Evolutionary conservation across 1,139 yeast genomes (phyloP).

Genomic region (Yamadazyma triangularis): DNA sequence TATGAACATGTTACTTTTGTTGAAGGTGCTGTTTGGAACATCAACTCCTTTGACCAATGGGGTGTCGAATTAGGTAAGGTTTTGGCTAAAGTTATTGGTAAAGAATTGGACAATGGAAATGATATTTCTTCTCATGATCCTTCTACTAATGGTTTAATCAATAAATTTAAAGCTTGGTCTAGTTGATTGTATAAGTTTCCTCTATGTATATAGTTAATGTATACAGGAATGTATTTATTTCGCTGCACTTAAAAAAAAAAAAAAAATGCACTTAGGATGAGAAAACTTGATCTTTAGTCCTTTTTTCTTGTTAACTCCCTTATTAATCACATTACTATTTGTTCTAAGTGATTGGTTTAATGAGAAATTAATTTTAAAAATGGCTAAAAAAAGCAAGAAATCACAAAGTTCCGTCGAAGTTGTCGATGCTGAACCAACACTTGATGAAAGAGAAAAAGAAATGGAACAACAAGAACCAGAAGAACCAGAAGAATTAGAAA

Average conservation of each 20-base stretch:
- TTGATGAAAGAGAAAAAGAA: slow-evolving; percentile 6
- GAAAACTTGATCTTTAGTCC: too few species aligned
- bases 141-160: slow-evolving; percentile 87
- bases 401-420: background rate
- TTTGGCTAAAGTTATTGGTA: slow-evolving; percentile 91
- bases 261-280: background rate
- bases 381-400: background rate
- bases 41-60: slow-evolving; percentile 99
- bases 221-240: background rate
- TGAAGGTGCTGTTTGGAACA: slow-evolving; percentile 99
- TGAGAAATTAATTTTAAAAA: too few species aligned
- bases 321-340: too few species aligned
- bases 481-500: slow-evolving; percentile 32
- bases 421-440: background rate
- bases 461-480: slow-evolving; percentile 7
- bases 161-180: slow-evolving; percentile 91
- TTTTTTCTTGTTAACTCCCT: too few species aligned
- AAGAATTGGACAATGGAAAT: slow-evolving; percentile 65
- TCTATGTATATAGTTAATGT: background rate
- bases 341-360: background rate
- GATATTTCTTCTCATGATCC: slow-evolving; percentile 73
- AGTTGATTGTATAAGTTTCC: slow-evolving; percentile 5
- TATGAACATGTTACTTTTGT: slow-evolving; percentile 96
- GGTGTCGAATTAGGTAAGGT: slow-evolving; percentile 99
- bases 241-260: background rate